Evolutionary conservation across 352 stramenopile genomes (phyloP).

Genomic region (Phytophthora aleatoria): DNA sequence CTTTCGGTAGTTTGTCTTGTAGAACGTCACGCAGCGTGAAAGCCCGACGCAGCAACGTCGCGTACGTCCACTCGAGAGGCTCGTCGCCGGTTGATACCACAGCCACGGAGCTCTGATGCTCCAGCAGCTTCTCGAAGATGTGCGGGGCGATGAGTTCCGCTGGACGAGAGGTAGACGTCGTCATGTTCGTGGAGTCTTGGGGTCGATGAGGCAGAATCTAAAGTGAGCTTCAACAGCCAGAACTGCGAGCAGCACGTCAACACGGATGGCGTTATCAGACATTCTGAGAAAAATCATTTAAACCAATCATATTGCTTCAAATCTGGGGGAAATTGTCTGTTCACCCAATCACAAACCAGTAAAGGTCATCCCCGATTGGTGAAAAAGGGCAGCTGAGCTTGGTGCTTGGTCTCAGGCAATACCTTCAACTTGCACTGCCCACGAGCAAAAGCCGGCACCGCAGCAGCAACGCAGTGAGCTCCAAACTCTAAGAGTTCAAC

Average conservation of each 20-base stretch:
- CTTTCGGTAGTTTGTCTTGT: constrained; percentile 1
- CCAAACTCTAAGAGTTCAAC: neutral
- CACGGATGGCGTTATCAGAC: constrained; percentile 2
- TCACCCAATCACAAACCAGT: neutral
- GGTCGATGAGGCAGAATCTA: constrained; percentile 6
- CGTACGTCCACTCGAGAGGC: constrained; percentile 48
- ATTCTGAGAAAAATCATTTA: constrained; percentile 1
- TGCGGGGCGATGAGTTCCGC: constrained; percentile 28
- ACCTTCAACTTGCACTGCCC: neutral
- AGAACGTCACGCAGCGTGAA: constrained; percentile 44
- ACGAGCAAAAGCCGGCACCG: neutral
- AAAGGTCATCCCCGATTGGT: neutral
- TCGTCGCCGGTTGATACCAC: constrained; percentile 14
- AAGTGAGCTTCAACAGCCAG: constrained; percentile 14
- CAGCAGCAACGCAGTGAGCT: neutral
- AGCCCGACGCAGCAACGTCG: constrained; percentile 41
- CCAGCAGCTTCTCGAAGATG: constrained; percentile 36
- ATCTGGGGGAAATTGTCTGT: neutral
- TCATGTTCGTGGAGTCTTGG: constrained; percentile 8
- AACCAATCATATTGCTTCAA: neutral
- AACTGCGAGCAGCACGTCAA: neutral
- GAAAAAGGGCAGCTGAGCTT: neutral
- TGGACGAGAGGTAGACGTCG: neutral
- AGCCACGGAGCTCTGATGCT: constrained; percentile 29
- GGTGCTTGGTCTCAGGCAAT: neutral